These are phyloP conservation scores for Metschnikowia koreensis DNA, from an alignment of 805 yeast species.

Conservation along the genomic window DNA sequence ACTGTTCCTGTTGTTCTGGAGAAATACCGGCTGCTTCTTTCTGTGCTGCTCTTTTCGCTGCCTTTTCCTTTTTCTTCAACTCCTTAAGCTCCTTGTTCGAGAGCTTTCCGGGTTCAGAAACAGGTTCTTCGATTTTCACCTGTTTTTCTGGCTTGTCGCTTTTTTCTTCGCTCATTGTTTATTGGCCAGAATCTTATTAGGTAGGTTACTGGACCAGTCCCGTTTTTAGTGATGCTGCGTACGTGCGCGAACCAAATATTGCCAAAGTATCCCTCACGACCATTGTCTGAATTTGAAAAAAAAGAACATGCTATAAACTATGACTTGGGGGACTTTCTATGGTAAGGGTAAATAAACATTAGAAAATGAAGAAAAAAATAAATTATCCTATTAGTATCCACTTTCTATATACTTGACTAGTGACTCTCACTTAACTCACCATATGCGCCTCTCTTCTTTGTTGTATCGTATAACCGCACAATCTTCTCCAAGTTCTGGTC, in stretches of 20 bases:
- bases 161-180: slow-evolving; percentile 13
- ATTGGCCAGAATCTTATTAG: neutral
- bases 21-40: slow-evolving; percentile 65
- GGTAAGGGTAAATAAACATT: neutral
- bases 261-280: neutral
- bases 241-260: slow-evolving; percentile 2
- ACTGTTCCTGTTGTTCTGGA: slow-evolving; percentile 43
- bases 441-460: slow-evolving; percentile 73
- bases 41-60: slow-evolving; percentile 87
- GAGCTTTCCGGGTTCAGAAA: slow-evolving; percentile 25
- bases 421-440: slow-evolving; percentile 46
- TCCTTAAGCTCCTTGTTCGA: slow-evolving; percentile 85
- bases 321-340: neutral
- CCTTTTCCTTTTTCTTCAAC: slow-evolving; percentile 83
- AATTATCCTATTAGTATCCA: neutral
- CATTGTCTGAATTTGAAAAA: too few relatives aligned
- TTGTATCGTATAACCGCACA: slow-evolving; percentile 92
- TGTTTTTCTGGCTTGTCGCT: slow-evolving; percentile 10
- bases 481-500: slow-evolving; percentile 86
- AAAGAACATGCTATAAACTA: neutral
- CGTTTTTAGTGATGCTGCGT: neutral
- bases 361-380: neutral
- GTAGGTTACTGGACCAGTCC: neutral
- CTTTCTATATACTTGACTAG: neutral
- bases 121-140: slow-evolving; percentile 9